Base-by-base conservation (phyloP, 441 rosid genomes). In the Isatis lusitanica region DNA sequence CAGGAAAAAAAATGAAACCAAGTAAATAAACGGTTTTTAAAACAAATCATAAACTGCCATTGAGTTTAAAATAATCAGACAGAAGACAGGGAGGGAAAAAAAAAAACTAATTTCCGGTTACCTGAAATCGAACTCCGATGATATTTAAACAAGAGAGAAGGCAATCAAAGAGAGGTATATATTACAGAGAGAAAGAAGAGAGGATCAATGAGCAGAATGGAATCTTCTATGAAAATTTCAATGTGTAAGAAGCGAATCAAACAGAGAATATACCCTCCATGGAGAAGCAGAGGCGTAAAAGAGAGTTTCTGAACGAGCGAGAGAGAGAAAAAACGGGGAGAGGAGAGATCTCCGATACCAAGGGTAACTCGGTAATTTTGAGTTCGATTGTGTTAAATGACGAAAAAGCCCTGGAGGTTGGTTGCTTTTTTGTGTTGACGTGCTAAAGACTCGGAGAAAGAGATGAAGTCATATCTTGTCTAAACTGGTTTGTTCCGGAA, bases 221-320 rank as follows among this genome's bases (percentile, higher is more conserved):
- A 77, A 77, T 71, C 73, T 77, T 77, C 42, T 42, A 26, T 58
- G 76, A 64, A 26, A 58, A 77, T 4, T 50, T 76, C 58, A 55
- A 67, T 60, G 58, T 13, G 68, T 16, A 21, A 70, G 56, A 76
- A 77, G 73, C 76, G 80, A 71, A 77, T 71, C 62, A 65, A 74
- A 71, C 76, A 77, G 64, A 71, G 80, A 59, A 77, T 77, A 71
- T 77, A 59, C 80, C 51, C 59, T 62, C 48, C 74, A 6, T 43
- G n/a, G 46, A 64, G 62, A 64, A 68, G 10, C 80, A 76, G 67
- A 30, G 75, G 66, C 71, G 40, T 63, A 6, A 10, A 26, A 44
- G 26, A 6, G 6, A 61, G 43, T 56, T 75, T 63, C 40, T 40
- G 72, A 58, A 60, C 7, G 74, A 21, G 64, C 24, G n/a, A 28